These are phyloP conservation scores for Globisporangium abappressorium DNA, from an alignment of 352 stramenopile genomes.

Conservation along the genomic window DNA sequence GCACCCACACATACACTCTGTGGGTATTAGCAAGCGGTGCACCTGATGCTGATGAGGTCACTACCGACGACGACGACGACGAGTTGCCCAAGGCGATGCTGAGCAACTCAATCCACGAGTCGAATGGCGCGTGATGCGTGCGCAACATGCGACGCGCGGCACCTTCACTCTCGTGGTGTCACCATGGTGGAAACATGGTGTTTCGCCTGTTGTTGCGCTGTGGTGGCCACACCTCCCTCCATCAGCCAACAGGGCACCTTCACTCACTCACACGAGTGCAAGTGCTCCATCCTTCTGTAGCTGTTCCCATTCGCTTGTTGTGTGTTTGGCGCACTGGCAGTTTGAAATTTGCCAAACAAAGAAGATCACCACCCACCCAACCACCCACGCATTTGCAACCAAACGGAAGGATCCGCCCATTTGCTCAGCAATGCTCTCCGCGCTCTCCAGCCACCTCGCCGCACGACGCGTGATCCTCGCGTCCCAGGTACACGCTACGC, in stretches of 20 bases:
- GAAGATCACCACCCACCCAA: slow-evolving; percentile 1
- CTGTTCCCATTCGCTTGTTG: background rate
- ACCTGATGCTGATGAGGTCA: background rate
- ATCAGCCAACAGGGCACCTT: background rate
- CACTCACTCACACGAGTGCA: background rate
- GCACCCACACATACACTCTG: background rate
- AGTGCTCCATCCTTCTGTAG: background rate
- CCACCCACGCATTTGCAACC: background rate
- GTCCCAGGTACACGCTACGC: slow-evolving; percentile 37
- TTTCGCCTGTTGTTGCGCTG: background rate
- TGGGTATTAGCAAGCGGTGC: background rate
- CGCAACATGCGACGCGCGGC: background rate
- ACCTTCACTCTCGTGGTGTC: background rate
- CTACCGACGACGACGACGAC: too few relatives aligned
- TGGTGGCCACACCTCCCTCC: too few relatives aligned
- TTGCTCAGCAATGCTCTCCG: slow-evolving; percentile 40
- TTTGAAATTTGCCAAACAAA: background rate
- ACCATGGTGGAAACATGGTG: background rate
- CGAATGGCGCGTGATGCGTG: background rate
- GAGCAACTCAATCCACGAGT: background rate
- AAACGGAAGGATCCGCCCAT: background rate
- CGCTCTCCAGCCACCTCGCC: slow-evolving; percentile 39
- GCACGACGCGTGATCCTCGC: slow-evolving; percentile 65
- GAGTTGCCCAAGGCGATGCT: background rate
- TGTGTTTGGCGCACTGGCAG: background rate